Base-by-base conservation (phyloP, 176 grass and related monocot species). In the Musa itinerans region DNA sequence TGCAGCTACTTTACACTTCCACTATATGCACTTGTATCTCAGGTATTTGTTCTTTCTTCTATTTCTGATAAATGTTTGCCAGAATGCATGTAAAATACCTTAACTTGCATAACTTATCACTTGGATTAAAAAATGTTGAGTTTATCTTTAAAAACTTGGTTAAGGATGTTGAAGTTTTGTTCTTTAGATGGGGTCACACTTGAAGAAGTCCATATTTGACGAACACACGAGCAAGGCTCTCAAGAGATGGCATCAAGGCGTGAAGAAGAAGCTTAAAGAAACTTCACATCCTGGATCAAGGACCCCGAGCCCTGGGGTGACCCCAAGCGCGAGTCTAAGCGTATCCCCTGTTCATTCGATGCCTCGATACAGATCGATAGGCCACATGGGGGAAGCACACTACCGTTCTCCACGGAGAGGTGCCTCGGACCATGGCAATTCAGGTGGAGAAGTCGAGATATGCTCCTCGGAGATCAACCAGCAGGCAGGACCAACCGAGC, bases 1-100 rank as follows among this genome's bases (percentile, higher is more conserved):
- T 77, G 74, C 61, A 64, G 58, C 57, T 77, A 77, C 48, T 43
- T 77, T 15, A 77, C 74, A 52, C 74, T 77, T 23, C 74, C 74
- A 51, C 74, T 77, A 14, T 77, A 77, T 58, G 74, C 74, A 9
- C 49, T 77, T 63, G 74, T 77, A 8, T 77, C 74, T 52, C 74
- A 77, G 74, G 74, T 74, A 56, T 25, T 27, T 73, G 21, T 23
- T 10, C 11, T 9, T 72, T 57, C 54, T 54, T 10, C 7, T 16
- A 3, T 54, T 55, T 23, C 34, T 50, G 15, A 49, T 43, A 69
- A 49, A 19, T 49, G 16, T 68, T 11, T 24, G 6, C 12, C 17
- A 29, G 14, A 14, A 17, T 43, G 26, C 14, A 48, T n/a, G 10
- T 69, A 9, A 50, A 69, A 34, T 4, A 34, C 29, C 29, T 5